phyloP scores from a whole-genome alignment of 169 alveolate genomes.

The Cryptosporidium meleagridis region DNA sequence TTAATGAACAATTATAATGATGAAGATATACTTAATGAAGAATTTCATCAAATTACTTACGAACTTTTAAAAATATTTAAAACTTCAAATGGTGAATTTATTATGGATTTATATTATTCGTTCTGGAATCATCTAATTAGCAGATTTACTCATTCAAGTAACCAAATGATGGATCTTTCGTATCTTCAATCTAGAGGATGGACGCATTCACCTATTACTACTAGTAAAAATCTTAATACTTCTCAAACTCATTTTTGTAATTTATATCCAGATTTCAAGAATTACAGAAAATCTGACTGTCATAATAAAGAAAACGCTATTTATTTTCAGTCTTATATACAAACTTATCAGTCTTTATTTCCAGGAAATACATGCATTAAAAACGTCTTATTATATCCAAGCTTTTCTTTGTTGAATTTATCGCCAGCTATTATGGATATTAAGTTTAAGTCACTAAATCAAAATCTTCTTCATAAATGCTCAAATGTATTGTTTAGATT shows the following conservation, averaged over 20 bases:
- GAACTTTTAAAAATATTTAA: slow-evolving; percentile 48
- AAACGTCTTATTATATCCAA: slow-evolving; percentile 34
- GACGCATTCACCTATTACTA: slow-evolving; percentile 15
- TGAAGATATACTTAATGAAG: slow-evolving; percentile 10
- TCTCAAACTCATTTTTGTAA: slow-evolving; percentile 16
- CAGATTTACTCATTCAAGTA: slow-evolving; percentile 15
- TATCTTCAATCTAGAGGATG: slow-evolving; percentile 72
- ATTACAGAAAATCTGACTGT: neutral
- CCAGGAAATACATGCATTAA: slow-evolving; percentile 33
- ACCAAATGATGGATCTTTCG: slow-evolving; percentile 26
- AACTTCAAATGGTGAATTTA: slow-evolving; percentile 64
- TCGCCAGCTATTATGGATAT: slow-evolving; percentile 36
- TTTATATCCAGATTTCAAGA: slow-evolving; percentile 27
- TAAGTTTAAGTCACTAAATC: slow-evolving; percentile 10
- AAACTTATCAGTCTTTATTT: slow-evolving; percentile 30
- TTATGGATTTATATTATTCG: slow-evolving; percentile 32
- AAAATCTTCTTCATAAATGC: neutral
- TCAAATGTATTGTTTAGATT: slow-evolving; percentile 6
- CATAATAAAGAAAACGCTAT: slow-evolving; percentile 14
- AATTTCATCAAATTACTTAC: slow-evolving; percentile 34
- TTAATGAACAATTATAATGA: slow-evolving; percentile 39
- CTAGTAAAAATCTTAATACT: slow-evolving; percentile 1
- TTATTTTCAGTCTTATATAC: slow-evolving; percentile 54
- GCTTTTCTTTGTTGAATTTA: slow-evolving; percentile 27
- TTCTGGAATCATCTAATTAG: slow-evolving; percentile 61